Evolutionary conservation across 805 yeast species (phyloP).

Genomic region (Metschnikowia anglica): DNA sequence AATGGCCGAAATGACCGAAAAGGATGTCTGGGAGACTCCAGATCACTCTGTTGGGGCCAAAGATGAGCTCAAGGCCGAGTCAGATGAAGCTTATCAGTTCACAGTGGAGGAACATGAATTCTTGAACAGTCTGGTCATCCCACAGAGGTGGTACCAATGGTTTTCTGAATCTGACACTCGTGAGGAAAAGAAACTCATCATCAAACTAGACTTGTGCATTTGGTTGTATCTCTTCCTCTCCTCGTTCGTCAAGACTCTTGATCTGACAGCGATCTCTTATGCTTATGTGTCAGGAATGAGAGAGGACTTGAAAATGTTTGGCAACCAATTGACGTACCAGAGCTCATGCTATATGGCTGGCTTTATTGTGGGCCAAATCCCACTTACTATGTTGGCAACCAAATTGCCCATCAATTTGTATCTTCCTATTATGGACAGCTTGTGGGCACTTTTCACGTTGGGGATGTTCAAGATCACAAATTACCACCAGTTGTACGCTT

Average conservation of each 20-base stretch:
- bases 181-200: conserved; percentile 3
- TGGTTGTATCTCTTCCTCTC: conserved; percentile 11
- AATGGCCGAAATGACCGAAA: neutral
- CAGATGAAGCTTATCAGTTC: neutral
- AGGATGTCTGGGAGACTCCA: neutral
- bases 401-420: conserved; percentile 23
- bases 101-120: conserved; percentile 5
- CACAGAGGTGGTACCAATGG: conserved; percentile 12
- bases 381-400: conserved; percentile 29
- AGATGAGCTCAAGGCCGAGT: neutral
- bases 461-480: conserved; percentile 15
- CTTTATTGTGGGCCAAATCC: conserved; percentile 29
- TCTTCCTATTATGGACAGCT: conserved; percentile 27
- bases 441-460: conserved; percentile 13
- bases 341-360: conserved; percentile 23
- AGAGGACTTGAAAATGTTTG: conserved; percentile 8
- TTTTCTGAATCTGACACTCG: conserved; percentile 8
- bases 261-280: conserved; percentile 8
- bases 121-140: neutral
- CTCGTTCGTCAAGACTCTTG: conserved; percentile 11
- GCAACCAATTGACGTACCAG: conserved; percentile 13
- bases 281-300: conserved; percentile 8
- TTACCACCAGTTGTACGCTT: conserved; percentile 8
- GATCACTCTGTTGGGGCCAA: neutral
- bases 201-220: conserved; percentile 7